Evolutionary conservation across 768 basidiomycete species (phyloP).

Genomic region (Chlorophyllum brunneum): DNA sequence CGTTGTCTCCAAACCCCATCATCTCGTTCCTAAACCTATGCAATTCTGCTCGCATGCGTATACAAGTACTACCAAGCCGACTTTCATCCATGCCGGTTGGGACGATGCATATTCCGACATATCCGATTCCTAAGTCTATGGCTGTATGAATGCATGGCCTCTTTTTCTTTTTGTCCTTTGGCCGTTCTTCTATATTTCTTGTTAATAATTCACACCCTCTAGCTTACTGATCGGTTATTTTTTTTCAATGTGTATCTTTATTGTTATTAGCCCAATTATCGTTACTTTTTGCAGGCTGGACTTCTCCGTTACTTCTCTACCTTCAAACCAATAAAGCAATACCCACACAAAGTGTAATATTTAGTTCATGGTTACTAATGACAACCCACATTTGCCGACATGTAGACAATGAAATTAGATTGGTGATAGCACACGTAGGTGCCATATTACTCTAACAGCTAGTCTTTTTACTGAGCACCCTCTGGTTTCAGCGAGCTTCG

Average conservation of each 20-base stretch:
- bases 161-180: neutral
- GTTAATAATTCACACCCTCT: constrained; percentile 1
- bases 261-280: constrained; percentile 16
- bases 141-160: neutral
- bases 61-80: constrained; percentile 35
- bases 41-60: constrained; percentile 7
- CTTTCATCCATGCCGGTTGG: constrained; percentile 55
- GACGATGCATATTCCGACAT: constrained; percentile 42
- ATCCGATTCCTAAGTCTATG: constrained; percentile 21
- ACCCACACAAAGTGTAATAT: constrained; percentile 9
- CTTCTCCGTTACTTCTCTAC: neutral
- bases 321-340: neutral
- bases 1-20: constrained; percentile 15
- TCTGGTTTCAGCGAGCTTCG: constrained; percentile 86
- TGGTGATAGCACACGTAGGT: neutral
- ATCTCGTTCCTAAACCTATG: constrained; percentile 4
- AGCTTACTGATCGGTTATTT: constrained; percentile 10
- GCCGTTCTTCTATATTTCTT: neutral
- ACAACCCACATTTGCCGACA: neutral
- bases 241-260: constrained; percentile 13
- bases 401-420: neutral
- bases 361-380: constrained; percentile 7
- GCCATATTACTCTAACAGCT: neutral
- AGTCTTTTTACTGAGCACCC: constrained; percentile 45
- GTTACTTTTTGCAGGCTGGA: neutral